Base-by-base conservation (phyloP, 1,139 yeast genomes). In the Yueomyces sp. region DNA sequence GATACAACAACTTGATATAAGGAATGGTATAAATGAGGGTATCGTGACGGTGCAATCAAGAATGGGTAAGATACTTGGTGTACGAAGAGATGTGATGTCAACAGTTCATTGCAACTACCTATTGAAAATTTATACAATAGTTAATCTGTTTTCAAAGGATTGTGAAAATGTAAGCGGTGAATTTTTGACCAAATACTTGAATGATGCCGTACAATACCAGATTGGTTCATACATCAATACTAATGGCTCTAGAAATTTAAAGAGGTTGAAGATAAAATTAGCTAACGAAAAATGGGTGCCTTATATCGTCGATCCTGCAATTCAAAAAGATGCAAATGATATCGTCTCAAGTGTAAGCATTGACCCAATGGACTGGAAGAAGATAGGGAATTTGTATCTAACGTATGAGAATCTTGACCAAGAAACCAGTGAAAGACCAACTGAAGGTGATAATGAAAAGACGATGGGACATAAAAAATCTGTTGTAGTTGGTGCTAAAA, bases 131-230 rank as follows among this genome's bases (percentile, higher is more conserved):
- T 85, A 80, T 60, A 70, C 82, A 3, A 66, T 84, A 26, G 76
- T 80, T 41, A 74, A 80, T 1, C 70, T 81, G 27, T 89, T 87
- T 56, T 67, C 87, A 36, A 76, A 76, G 41, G 95, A 86, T 57
- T 85, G 96, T 60, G 98, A 91, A 59, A 69, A 79, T 11, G 76
- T 89, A 5, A 78, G 86, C 39, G 96, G 96, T 0, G 79, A 78
- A 30, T 73, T 76, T 38, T 72, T 75, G 12, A 71, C 76, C 2
- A 76, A 75, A 43, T 73, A 75, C 12, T 65, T 89, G 39, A 75
- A 81, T 44, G 85, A 79, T 44, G 75, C 81, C 60, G 63, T 85
- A 26, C 74, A 73, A n/a, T 71, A 73, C 40, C 95, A 85, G 51
- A 69, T 82, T 7, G 75, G 71, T 45, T 72, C 73, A 47, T 87